Percentiles rank a stretch among this genome's conserved stretches.
These are phyloP conservation scores for Trichoderma gracile DNA, from an alignment of 2,329 filamentous ascomycete genomes.

Conservation along the genomic window DNA sequence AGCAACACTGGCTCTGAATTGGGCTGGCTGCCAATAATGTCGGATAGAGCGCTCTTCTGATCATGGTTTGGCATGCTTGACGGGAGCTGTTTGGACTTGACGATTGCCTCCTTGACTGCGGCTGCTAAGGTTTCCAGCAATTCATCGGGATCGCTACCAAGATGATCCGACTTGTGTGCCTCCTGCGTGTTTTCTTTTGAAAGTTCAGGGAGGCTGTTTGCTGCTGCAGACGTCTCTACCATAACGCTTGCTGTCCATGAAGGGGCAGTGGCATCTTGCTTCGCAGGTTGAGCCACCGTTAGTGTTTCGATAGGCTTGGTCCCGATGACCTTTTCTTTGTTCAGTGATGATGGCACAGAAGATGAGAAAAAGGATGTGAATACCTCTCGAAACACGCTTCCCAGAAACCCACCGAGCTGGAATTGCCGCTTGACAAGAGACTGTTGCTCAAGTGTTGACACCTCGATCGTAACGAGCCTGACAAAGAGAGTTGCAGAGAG, in stretches of 20 bases:
- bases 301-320: neutral
- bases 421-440: slow-evolving; percentile 31
- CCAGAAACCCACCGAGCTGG: slow-evolving; percentile 31
- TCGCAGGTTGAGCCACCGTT: neutral
- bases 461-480: slow-evolving; percentile 20
- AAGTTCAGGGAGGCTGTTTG: neutral
- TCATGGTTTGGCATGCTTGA: neutral
- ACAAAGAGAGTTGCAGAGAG: slow-evolving; percentile 24
- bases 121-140: slow-evolving; percentile 28
- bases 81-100: neutral
- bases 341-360: neutral
- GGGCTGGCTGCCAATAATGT: neutral
- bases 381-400: slow-evolving; percentile 27
- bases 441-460: neutral
- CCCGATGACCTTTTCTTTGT: neutral
- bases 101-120: slow-evolving; percentile 26
- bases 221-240: neutral
- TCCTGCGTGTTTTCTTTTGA: neutral
- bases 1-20: neutral
- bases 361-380: neutral
- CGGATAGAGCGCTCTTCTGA: slow-evolving; percentile 14
- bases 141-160: neutral
- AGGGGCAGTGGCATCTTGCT: neutral
- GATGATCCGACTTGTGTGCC: neutral
- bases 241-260: neutral